These are phyloP conservation scores for Euphrasia arctica DNA, from an alignment of 305 asterid species.

Conservation along the genomic window DNA sequence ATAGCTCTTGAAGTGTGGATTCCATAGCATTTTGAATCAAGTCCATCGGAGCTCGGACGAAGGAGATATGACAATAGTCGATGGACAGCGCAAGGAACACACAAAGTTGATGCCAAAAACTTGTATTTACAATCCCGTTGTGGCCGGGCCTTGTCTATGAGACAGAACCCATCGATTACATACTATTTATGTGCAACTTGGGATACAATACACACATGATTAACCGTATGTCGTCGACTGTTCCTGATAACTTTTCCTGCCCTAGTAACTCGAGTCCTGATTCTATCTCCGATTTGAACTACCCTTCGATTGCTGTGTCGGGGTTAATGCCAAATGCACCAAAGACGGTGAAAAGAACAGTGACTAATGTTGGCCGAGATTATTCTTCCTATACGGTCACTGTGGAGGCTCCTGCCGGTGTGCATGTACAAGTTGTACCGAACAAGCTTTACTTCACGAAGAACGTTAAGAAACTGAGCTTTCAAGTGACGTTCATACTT, in stretches of 20 bases:
- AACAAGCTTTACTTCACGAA: slow-evolving; percentile 44
- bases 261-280: background rate
- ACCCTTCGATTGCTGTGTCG: background rate
- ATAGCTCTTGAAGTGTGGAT: too few relatives aligned
- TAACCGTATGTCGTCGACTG: background rate
- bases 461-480: slow-evolving; percentile 37
- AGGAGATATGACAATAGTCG: too few relatives aligned
- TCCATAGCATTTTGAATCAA: too few relatives aligned
- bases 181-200: background rate
- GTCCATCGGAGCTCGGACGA: too few relatives aligned
- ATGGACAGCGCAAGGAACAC: too few relatives aligned
- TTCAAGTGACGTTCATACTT: slow-evolving; percentile 41
- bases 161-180: background rate
- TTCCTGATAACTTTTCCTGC: background rate
- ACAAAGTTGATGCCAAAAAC: too few relatives aligned
- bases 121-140: too few relatives aligned
- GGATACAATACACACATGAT: background rate
- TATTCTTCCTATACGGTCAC: slow-evolving; percentile 38
- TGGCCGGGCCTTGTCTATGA: background rate
- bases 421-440: slow-evolving; percentile 49
- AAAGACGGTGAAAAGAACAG: background rate
- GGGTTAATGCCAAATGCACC: background rate
- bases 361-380: background rate
- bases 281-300: background rate
- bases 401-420: slow-evolving; percentile 32